Base-by-base conservation (phyloP, 495 filamentous ascomycete species). In the Venustampulla echinocandica region DNA sequence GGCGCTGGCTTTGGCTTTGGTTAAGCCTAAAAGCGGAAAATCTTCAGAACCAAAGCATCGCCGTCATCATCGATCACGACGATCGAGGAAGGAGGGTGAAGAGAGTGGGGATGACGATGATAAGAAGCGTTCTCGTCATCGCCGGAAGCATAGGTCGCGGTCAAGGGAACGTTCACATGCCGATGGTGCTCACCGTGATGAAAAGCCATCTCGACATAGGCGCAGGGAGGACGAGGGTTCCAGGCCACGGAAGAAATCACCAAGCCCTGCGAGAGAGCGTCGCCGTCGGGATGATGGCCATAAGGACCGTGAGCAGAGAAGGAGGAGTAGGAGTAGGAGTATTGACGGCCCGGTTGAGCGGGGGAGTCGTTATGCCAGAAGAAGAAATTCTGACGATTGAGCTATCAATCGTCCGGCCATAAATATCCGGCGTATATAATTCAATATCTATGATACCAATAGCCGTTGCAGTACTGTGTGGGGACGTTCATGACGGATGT, bases 1-100 rank as follows among this genome's bases (percentile, higher is more conserved):
- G 25, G 77, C 81, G 25, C 72, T 67, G 40, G 89, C 87, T 0
- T 57, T 86, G 54, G 70, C 73, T 50, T 77, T 65, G 51, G 64
- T 53, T 44, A 62, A 61, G 52, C 36, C 56, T 58, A 36, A 65
- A 59, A 9, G 60, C 54, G 39, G 58, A 47, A 44, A 61, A 28
- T 24, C 28, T 37, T 10, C 7, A 15, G 34, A 40, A 22, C 47
- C 70, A 27, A 69, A 70, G 17, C 76, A 76, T 52, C 73, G 73
- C 24, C 80, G 78, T 51, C 71, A 68, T 10, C 64, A 63, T 27
- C 27, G 39, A 18, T 49, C 47, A 39, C 37, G 43, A 19, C 23
- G 41, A 9, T 13, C 19, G 13, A 47, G 32, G 11, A 37, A 47
- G 21, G 43, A 47, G 56, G 46, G 58, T 47, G 20, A 25, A 3